Conservation (phyloP, 139 green algal genomes). For the Pseudopediastrum boryanum region DNA sequence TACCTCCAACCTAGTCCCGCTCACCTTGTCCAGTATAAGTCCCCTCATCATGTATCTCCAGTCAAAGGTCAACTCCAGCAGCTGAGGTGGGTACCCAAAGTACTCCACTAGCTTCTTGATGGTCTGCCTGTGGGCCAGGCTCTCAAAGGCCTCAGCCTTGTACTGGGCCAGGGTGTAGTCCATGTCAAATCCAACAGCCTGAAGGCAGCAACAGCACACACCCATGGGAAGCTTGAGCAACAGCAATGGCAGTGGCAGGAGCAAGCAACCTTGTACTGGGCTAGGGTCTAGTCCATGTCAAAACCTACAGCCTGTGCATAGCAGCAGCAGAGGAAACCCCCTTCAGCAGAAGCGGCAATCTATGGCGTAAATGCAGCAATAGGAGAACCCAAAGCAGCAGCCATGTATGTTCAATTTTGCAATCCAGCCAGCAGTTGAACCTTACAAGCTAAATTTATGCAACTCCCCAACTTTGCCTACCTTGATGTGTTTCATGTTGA, state of each 20-base stretch:
- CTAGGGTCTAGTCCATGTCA: slow-evolving; percentile 89
- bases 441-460: background rate
- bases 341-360: background rate
- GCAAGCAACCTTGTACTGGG: background rate
- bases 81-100: slow-evolving; percentile 80
- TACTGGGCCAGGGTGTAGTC: slow-evolving; percentile 92
- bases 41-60: slow-evolving; percentile 95
- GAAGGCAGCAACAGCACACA: slow-evolving; percentile 27
- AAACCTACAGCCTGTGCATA: slow-evolving; percentile 75
- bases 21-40: slow-evolving; percentile 90
- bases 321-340: background rate
- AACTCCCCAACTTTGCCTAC: slow-evolving; percentile 25
- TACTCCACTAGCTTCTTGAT: slow-evolving; percentile 79
- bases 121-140: slow-evolving; percentile 82
- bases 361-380: background rate
- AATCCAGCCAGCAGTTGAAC: background rate
- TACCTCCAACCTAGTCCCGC: slow-evolving; percentile 88
- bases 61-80: slow-evolving; percentile 78
- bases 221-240: background rate
- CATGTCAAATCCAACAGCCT: slow-evolving; percentile 95
- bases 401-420: background rate
- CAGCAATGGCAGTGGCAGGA: slow-evolving; percentile 1
- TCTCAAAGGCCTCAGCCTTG: slow-evolving; percentile 88
- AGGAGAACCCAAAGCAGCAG: background rate
- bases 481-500: slow-evolving; percentile 92